Evolutionary conservation across 768 basidiomycete genomes (phyloP), one percentile per base, ranked within the genome.

Genomic region (Amanita molliuscula): DNA sequence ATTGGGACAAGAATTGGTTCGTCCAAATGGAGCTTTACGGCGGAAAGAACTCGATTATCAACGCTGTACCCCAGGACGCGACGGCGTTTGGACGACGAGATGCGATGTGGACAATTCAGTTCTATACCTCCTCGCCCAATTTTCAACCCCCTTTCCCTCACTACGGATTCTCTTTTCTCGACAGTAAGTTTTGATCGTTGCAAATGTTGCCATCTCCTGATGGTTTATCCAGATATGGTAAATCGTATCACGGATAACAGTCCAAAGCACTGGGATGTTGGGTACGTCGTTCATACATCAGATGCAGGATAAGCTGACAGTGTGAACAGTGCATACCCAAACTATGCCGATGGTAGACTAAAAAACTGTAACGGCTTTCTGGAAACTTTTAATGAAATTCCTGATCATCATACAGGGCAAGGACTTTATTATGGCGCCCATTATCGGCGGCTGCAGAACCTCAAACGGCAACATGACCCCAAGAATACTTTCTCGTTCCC

Each of bases 51-150:
- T 73, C 72, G 0, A 68, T 63, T 6, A 68, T 75, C 50, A 71
- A 71, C 51, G 48, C 62, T 4, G 63, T 73, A 5, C 53, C 64
- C 3, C 28, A 56, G 0, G 55, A 62, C 25, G 66, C 56, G 1
- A 70, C 72, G 1, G 66, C 73, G 3, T 76, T 72, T 55, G 64
- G 59, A 3, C 65, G 66, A 43, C 61, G 74, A 4, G 57, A 58
- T 50, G 63, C 69, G 11, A 57, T 70, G 38, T 70, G 73, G 55
- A 67, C 64, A 1, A 67, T 73, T 40, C 74, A 76, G 54, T 66
- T 74, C 56, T 74, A 76, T 50, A 70, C 71, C 0, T 72, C 70
- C 1, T 68, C 69, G 1, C 47, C 53, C 0, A 65, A 62, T 37
- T 61, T 59, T 36, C 48, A 56, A 1, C 68, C 71, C 1, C 70